These are phyloP conservation scores for Rhizopus stolonifer DNA, from an alignment of 371 early-diverging fungal genomes.

Conservation along the genomic window DNA sequence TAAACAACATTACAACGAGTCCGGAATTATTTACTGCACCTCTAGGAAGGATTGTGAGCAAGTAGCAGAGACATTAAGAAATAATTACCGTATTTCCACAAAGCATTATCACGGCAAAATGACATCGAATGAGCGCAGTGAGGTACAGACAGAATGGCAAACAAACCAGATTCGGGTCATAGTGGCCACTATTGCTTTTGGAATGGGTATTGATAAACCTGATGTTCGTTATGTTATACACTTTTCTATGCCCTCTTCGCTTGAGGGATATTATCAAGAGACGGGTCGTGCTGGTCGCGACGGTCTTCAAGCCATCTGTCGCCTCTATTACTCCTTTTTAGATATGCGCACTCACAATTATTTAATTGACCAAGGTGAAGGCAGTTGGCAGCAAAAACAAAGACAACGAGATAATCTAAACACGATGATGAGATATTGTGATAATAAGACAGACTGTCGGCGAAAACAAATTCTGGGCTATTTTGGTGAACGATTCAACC, in stretches of 20 bases:
- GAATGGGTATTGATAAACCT: conserved; percentile 99
- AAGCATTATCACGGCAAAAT: conserved; percentile 92
- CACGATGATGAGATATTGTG: conserved; percentile 92
- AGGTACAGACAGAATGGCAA: conserved; percentile 91
- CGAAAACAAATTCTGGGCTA: conserved; percentile 89
- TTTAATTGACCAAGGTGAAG: conserved; percentile 90
- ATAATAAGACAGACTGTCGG: conserved; percentile 94
- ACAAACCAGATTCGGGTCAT: conserved; percentile 80
- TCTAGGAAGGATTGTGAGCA: conserved; percentile 89
- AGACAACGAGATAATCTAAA: conserved; percentile 83
- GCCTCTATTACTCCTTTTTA: conserved; percentile 84
- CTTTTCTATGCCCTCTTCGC: conserved; percentile 89
- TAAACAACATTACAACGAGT: conserved; percentile 62
- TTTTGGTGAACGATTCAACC: conserved; percentile 93
- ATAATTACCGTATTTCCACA: conserved; percentile 48
- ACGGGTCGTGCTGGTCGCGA: conserved; percentile 99
- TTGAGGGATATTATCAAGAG: conserved; percentile 99
- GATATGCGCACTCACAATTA: conserved; percentile 75
- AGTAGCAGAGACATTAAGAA: conserved; percentile 70
- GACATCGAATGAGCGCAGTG: conserved; percentile 79
- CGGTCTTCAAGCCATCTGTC: conserved; percentile 83
- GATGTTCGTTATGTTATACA: conserved; percentile 99
- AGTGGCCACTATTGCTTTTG: conserved; percentile 99
- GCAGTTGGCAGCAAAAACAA: conserved; percentile 82
- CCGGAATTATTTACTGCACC: conserved; percentile 98